Conservation (phyloP, 345 rosid species). For the Syzygium grande region DNA sequence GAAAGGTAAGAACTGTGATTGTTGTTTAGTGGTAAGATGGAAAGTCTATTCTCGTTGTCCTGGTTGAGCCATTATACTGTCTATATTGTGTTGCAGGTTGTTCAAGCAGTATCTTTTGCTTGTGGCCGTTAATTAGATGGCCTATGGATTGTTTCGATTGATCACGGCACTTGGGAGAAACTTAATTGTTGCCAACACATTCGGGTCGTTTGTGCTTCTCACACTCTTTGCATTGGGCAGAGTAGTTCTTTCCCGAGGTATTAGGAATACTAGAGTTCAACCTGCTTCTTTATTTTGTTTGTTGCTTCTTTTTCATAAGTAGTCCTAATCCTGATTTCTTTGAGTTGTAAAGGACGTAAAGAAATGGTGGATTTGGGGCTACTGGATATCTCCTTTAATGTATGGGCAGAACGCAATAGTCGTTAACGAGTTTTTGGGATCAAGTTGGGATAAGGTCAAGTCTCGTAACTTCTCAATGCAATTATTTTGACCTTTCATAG, state of each 20-base stretch:
- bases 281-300: not conserved
- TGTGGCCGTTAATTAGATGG: conserved; percentile 23
- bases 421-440: conserved; percentile 44
- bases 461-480: not conserved
- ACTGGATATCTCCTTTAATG: conserved; percentile 57
- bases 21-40: not conserved
- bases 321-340: not conserved
- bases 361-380: conserved; percentile 63
- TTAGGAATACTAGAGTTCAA: not conserved
- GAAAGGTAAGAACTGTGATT: conserved; percentile 15
- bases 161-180: conserved; percentile 33
- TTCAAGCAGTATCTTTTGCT: conserved; percentile 31
- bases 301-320: not conserved
- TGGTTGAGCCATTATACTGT: not conserved
- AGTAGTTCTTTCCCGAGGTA: conserved; percentile 33
- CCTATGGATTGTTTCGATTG: conserved; percentile 28
- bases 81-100: conserved; percentile 15
- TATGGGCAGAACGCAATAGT: conserved; percentile 50
- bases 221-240: conserved; percentile 26
- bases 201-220: conserved; percentile 31
- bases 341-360: conserved; percentile 29
- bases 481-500: not conserved
- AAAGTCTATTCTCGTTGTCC: not conserved
- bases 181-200: conserved; percentile 31
- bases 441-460: conserved; percentile 41